These are phyloP conservation scores for Ceratocystis ficicola DNA, from an alignment of 2,329 filamentous ascomycete species.

Conservation along the genomic window DNA sequence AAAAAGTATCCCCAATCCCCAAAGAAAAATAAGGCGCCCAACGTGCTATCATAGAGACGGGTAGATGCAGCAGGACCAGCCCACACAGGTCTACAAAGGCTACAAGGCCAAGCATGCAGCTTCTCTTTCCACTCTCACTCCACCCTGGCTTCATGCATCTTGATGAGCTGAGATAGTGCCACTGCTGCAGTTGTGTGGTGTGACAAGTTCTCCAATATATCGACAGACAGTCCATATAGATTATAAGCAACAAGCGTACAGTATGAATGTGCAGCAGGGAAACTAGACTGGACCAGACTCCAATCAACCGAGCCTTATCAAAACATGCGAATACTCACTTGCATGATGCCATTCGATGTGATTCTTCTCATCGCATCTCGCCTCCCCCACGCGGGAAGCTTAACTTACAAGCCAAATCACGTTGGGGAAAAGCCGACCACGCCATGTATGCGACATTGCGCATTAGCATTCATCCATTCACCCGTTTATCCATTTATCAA, in stretches of 20 bases:
- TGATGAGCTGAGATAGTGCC: slow-evolving; percentile 5
- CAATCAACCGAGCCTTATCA: too few species aligned
- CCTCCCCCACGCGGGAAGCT: background rate
- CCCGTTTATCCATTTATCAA: background rate
- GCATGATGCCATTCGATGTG: too few species aligned
- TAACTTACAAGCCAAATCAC: background rate
- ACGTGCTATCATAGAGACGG: background rate
- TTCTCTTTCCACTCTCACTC: background rate
- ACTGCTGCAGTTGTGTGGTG: background rate
- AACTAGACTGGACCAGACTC: background rate
- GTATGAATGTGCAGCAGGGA: background rate
- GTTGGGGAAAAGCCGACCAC: background rate
- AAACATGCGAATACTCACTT: too few species aligned
- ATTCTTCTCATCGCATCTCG: background rate
- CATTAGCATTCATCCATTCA: background rate
- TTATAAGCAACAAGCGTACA: background rate
- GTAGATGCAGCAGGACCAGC: background rate
- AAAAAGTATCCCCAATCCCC: background rate
- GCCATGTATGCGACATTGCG: background rate
- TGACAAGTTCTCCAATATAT: background rate
- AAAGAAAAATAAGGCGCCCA: background rate
- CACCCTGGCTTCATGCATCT: background rate
- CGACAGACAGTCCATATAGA: background rate
- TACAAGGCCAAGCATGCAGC: background rate
- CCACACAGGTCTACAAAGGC: background rate